Percentiles rank a stretch among this genome's conserved stretches.
Conservation (phyloP, 768 basidiomycete genomes). For the Favolaschia claudopus region DNA sequence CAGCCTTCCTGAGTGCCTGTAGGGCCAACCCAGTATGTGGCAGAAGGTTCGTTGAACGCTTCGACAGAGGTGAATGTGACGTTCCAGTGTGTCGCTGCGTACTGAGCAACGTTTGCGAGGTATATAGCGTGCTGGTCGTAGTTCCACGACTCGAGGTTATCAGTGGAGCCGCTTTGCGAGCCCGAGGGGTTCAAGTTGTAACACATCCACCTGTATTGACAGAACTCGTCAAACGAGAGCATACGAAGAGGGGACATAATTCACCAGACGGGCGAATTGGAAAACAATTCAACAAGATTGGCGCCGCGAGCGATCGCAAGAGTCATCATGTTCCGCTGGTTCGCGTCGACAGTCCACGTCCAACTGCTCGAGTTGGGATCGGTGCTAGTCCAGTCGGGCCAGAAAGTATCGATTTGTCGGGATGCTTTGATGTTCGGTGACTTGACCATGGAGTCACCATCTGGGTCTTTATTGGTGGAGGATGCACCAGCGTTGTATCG, state of each 20-base stretch:
- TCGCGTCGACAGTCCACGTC: conserved; percentile 27
- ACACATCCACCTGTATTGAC: too few species aligned
- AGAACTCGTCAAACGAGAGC: too few species aligned
- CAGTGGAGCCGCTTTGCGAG: conserved; percentile 17
- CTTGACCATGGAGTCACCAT: conserved; percentile 21
- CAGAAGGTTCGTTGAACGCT: conserved; percentile 30
- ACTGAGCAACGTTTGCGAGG: conserved; percentile 21
- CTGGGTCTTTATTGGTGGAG: conserved; percentile 22
- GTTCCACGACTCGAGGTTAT: conserved; percentile 30
- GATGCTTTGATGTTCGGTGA: conserved; percentile 20
- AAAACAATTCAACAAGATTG: conserved; percentile 25
- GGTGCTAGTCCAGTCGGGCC: conserved; percentile 25
- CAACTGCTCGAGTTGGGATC: conserved; percentile 14
- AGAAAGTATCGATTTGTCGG: conserved; percentile 22
- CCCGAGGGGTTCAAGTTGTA: conserved; percentile 27
- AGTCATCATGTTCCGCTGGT: conserved; percentile 26
- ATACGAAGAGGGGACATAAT: too few species aligned
- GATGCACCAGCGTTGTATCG: conserved; percentile 27
- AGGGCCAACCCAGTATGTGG: conserved; percentile 23
- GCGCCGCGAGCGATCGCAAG: conserved; percentile 21
- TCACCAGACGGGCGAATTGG: conserved; percentile 29
- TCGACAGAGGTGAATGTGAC: conserved; percentile 28
- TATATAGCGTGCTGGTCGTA: conserved; percentile 27
- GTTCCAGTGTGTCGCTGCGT: conserved; percentile 16
- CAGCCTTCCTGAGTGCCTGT: conserved; percentile 29